Conservation (phyloP, 2,329 filamentous ascomycete species). For the Apiospora hydei region DNA sequence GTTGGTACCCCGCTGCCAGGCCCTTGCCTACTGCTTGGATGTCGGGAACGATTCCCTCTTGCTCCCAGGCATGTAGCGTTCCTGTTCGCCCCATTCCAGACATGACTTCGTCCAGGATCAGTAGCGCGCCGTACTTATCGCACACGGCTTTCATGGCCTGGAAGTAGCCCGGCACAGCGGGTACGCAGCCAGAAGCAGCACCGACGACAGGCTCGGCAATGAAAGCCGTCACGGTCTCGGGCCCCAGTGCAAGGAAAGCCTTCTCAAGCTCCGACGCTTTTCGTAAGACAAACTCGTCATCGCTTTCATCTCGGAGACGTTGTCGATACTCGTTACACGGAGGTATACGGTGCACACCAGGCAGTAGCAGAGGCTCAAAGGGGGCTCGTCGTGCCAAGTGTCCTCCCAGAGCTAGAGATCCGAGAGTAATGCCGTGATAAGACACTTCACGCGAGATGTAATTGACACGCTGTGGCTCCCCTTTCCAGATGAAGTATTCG, state of each 20-base stretch:
- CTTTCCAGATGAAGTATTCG: slow-evolving; percentile 66
- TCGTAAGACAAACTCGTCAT: slow-evolving; percentile 64
- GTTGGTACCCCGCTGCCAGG: slow-evolving; percentile 68
- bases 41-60: slow-evolving; percentile 66
- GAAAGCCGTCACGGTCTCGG: slow-evolving; percentile 73
- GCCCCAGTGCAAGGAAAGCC: slow-evolving; percentile 69
- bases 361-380: slow-evolving; percentile 67
- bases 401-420: slow-evolving; percentile 69
- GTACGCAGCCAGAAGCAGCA: slow-evolving; percentile 73
- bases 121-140: slow-evolving; percentile 34
- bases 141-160: slow-evolving; percentile 72
- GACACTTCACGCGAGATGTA: slow-evolving; percentile 74
- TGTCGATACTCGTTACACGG: slow-evolving; percentile 72
- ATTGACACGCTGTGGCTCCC: slow-evolving; percentile 60
- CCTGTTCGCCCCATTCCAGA: slow-evolving; percentile 69
- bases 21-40: slow-evolving; percentile 73
- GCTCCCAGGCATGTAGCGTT: slow-evolving; percentile 67
- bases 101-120: slow-evolving; percentile 48
- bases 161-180: slow-evolving; percentile 73
- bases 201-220: slow-evolving; percentile 78
- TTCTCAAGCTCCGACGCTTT: slow-evolving; percentile 70
- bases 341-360: slow-evolving; percentile 66
- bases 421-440: slow-evolving; percentile 77
- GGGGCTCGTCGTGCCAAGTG: slow-evolving; percentile 65
- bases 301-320: slow-evolving; percentile 57